These are phyloP conservation scores for Hypoxylon rickii DNA, from an alignment of 495 filamentous ascomycete genomes.

Conservation along the genomic window DNA sequence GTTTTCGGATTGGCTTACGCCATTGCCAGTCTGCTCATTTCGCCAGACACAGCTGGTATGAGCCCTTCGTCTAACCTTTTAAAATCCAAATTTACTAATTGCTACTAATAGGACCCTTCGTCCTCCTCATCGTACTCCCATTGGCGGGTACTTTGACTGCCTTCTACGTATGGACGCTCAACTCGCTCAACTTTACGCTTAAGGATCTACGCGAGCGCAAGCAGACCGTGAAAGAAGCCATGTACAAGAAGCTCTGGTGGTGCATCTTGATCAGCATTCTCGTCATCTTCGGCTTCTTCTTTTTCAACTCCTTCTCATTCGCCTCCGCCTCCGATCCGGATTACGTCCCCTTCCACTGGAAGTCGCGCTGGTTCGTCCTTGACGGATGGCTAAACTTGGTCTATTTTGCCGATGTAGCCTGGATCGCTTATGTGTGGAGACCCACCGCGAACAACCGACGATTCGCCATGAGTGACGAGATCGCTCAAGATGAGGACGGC, in stretches of 20 bases:
- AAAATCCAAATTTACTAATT: constrained; percentile 38
- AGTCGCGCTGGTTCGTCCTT: constrained; percentile 93
- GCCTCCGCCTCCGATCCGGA: constrained; percentile 79
- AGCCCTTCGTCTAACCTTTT: not conserved
- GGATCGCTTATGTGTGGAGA: constrained; percentile 95
- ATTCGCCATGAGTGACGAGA: constrained; percentile 99
- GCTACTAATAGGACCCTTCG: constrained; percentile 68
- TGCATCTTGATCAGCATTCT: constrained; percentile 89
- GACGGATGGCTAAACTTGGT: constrained; percentile 98
- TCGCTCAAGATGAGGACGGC: constrained; percentile 95
- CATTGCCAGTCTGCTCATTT: constrained; percentile 84
- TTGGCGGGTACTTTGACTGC: constrained; percentile 90
- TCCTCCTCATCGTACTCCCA: constrained; percentile 94
- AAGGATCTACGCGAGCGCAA: constrained; percentile 93
- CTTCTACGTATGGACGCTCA: constrained; percentile 99
- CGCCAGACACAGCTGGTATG: constrained; percentile 71
- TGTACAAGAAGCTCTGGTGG: constrained; percentile 99
- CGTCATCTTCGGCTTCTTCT: constrained; percentile 96
- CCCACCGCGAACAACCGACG: constrained; percentile 95
- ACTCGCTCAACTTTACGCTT: constrained; percentile 90
- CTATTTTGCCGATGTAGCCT: constrained; percentile 88
- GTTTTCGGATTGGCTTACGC: constrained; percentile 94
- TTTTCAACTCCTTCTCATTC: constrained; percentile 92
- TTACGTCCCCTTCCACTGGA: constrained; percentile 95
- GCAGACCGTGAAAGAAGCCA: constrained; percentile 87